Percentiles rank a stretch among this genome's conserved stretches.
Evolutionary conservation across 192 early-diverging fungal species (phyloP).

Genomic region (Radiomyces spectabilis): DNA sequence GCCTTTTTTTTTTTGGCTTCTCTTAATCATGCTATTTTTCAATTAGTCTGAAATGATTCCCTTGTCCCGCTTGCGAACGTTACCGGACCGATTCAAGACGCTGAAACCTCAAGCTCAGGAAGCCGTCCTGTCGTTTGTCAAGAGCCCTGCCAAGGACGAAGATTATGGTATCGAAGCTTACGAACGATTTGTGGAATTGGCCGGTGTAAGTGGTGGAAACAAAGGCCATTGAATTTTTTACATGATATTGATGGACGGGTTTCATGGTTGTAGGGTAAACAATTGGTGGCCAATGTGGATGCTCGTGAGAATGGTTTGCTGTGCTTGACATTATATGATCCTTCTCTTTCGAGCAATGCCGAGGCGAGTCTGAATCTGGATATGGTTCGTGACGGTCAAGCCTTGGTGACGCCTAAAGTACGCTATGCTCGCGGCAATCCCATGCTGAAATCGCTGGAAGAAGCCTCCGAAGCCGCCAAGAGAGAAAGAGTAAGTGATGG

Average conservation of each 20-base stretch:
- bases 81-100: slow-evolving; percentile 64
- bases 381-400: slow-evolving; percentile 58
- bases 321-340: slow-evolving; percentile 63
- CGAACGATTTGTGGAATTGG: slow-evolving; percentile 62
- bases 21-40: neutral
- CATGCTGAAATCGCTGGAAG: slow-evolving; percentile 54
- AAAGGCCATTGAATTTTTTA: neutral
- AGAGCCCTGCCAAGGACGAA: slow-evolving; percentile 45
- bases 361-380: slow-evolving; percentile 65
- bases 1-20: neutral
- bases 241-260: neutral
- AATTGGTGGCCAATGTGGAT: slow-evolving; percentile 71
- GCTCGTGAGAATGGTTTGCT: slow-evolving; percentile 46
- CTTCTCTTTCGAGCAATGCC: slow-evolving; percentile 43
- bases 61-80: slow-evolving; percentile 59
- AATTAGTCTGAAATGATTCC: slow-evolving; percentile 63
- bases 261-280: slow-evolving; percentile 33
- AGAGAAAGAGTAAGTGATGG: slow-evolving; percentile 46
- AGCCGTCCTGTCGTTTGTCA: slow-evolving; percentile 78
- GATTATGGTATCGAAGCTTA: slow-evolving; percentile 77
- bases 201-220: slow-evolving; percentile 27
- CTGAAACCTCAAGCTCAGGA: slow-evolving; percentile 73
- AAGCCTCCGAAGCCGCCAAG: slow-evolving; percentile 62
- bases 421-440: slow-evolving; percentile 47
- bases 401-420: slow-evolving; percentile 42